Conservation (phyloP, 1,284 basidiomycete species). For the Trametes pubescens region DNA sequence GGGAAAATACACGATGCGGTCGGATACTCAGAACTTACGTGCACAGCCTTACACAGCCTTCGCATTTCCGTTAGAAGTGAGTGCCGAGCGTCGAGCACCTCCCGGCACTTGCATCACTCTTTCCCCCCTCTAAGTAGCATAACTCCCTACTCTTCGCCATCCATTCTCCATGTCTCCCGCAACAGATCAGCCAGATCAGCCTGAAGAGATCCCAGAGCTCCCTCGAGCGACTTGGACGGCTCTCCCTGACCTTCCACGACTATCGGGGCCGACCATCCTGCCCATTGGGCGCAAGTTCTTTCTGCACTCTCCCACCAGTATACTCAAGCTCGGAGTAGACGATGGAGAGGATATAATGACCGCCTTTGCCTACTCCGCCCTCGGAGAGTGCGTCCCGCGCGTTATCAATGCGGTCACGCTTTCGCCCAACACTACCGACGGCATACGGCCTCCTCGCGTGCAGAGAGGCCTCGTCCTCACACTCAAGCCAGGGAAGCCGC, state of each 20-base stretch:
- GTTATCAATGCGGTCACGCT: not conserved
- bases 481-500: not conserved
- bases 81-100: too few relatives aligned
- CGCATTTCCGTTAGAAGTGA: too few relatives aligned
- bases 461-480: not conserved
- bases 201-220: not conserved
- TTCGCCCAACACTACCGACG: not conserved
- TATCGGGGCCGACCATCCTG: not conserved
- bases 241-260: not conserved
- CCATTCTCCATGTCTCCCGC: not conserved
- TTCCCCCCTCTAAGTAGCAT: too few relatives aligned
- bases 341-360: slow-evolving; percentile 1
- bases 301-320: not conserved
- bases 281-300: not conserved
- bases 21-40: too few relatives aligned
- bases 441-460: not conserved
- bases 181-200: not conserved
- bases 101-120: too few relatives aligned
- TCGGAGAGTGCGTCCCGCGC: not conserved
- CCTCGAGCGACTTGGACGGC: not conserved
- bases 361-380: not conserved
- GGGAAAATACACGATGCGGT: too few relatives aligned
- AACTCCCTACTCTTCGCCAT: too few relatives aligned
- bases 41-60: too few relatives aligned
- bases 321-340: not conserved